Conservation (phyloP, 2,329 filamentous ascomycete species). For the Claviceps capensis region DNA sequence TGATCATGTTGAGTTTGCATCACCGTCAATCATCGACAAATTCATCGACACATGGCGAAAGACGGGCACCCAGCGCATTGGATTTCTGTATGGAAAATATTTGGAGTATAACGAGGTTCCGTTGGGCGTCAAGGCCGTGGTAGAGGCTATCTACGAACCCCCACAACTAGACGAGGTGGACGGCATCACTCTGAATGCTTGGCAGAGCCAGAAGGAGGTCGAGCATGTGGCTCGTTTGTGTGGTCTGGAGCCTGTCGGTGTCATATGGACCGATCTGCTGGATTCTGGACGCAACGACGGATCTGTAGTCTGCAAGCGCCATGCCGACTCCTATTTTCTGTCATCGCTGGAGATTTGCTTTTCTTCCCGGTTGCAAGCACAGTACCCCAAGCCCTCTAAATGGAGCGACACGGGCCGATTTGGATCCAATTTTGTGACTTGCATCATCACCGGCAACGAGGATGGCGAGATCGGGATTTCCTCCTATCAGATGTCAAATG, state of each 20-base stretch:
- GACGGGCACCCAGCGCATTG: slow-evolving; percentile 70
- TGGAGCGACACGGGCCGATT: slow-evolving; percentile 94
- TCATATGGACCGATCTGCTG: slow-evolving; percentile 87
- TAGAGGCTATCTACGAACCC: slow-evolving; percentile 94
- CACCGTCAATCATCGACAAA: slow-evolving; percentile 71
- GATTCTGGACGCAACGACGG: slow-evolving; percentile 73
- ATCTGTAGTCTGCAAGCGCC: slow-evolving; percentile 83
- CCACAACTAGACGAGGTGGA: slow-evolving; percentile 83
- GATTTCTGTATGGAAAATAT: slow-evolving; percentile 84
- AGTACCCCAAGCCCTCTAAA: slow-evolving; percentile 79
- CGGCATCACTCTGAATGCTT: slow-evolving; percentile 71
- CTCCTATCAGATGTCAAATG: slow-evolving; percentile 88
- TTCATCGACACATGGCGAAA: slow-evolving; percentile 86
- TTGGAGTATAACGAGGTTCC: slow-evolving; percentile 86
- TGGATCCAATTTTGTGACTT: slow-evolving; percentile 94
- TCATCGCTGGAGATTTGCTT: slow-evolving; percentile 88
- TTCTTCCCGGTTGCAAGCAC: slow-evolving; percentile 73
- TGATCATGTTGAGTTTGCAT: slow-evolving; percentile 93
- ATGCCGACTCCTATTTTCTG: slow-evolving; percentile 88
- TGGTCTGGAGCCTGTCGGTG: slow-evolving; percentile 75
- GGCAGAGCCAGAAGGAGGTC: slow-evolving; percentile 72
- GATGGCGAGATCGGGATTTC: slow-evolving; percentile 78
- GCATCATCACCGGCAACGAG: slow-evolving; percentile 86
- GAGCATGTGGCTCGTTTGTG: slow-evolving; percentile 70
- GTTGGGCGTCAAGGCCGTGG: slow-evolving; percentile 84